Evolutionary conservation across 495 filamentous ascomycete genomes (phyloP), one percentile per base, ranked within the genome.

Genomic region (Tetracladium marchalianum): DNA sequence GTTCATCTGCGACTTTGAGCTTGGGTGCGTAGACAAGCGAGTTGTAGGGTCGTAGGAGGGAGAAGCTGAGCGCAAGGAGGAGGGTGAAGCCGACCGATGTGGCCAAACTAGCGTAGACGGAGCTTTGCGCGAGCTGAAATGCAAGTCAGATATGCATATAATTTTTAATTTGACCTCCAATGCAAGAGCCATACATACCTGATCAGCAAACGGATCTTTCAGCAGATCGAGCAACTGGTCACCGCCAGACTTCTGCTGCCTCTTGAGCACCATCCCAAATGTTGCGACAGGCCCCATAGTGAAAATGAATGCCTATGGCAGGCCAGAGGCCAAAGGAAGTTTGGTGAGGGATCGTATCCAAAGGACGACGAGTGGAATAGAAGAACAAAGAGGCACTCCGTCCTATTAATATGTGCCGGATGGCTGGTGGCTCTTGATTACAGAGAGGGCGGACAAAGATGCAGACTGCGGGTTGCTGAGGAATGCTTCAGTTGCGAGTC

Each of bases 11-110:
- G 71, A 95, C 82, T 56, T 92, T 93, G 50, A 93, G 72, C 56
- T 95, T 93, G 33, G 92, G 92, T 4, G 93, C 90, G 63, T 98
- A 98, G 35, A 97, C 88, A 53, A 87, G 70, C 35, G 77, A 80
- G 59, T 97, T 89, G 60, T 87, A 87, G 4, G 93, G 92, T 50
- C 93, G 84, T 39, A 98, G 71, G 47, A 94, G 67, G 57, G 84
- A 95, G 73, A 96, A 98, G 56, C 77, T 64, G 44, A 94, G 54
- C 44, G 85, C 75, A 51, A 95, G 81, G 48, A 81, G 54, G 50
- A 77, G 46, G 18, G 87, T 84, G 51, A 87, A 67, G 43, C 75
- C 81, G 35, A 95, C 44, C n/a, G 92, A 90, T 31, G 85, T 88
- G 38, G 69, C 83, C n/a, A 95, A 64, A 19, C 89, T 85, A 47